These are phyloP conservation scores for Saturnispora serradocipensis DNA, from an alignment of 805 yeast genomes.

Conservation along the genomic window DNA sequence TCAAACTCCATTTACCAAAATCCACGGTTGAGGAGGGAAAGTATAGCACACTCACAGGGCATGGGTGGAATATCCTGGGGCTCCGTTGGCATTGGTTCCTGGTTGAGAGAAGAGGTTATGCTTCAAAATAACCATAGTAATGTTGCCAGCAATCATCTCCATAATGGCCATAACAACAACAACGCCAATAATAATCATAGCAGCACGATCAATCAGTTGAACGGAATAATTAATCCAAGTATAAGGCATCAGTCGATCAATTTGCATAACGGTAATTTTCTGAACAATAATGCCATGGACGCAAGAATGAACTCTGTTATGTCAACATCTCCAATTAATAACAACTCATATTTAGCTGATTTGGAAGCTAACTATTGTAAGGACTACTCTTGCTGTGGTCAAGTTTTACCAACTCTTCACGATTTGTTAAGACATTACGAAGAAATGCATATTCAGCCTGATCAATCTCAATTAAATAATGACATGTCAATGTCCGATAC, in stretches of 20 bases:
- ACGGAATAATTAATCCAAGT: background rate
- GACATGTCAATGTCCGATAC: slow-evolving; percentile 18
- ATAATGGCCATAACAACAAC: slow-evolving; percentile 13
- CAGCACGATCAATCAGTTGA: background rate
- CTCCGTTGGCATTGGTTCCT: slow-evolving; percentile 84
- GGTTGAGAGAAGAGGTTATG: slow-evolving; percentile 92
- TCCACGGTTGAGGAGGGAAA: slow-evolving; percentile 69
- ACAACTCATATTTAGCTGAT: slow-evolving; percentile 79
- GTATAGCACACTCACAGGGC: slow-evolving; percentile 93
- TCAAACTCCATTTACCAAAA: slow-evolving; percentile 31
- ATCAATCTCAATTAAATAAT: slow-evolving; percentile 28
- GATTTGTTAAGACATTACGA: slow-evolving; percentile 92
- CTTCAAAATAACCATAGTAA: slow-evolving; percentile 24
- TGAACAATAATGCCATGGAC: slow-evolving; percentile 19
- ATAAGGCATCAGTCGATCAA: slow-evolving; percentile 14
- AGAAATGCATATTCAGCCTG: slow-evolving; percentile 76
- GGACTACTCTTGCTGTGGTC: slow-evolving; percentile 95
- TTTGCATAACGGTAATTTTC: slow-evolving; percentile 13
- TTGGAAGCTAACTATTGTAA: slow-evolving; percentile 93
- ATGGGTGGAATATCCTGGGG: slow-evolving; percentile 99
- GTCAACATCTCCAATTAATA: slow-evolving; percentile 51
- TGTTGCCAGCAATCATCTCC: background rate
- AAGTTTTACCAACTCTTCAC: slow-evolving; percentile 82
- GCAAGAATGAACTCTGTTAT: slow-evolving; percentile 22
- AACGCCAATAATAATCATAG: slow-evolving; percentile 6